Conservation (phyloP, 129 eudicot species). For the Chrysanthemum makinoi region DNA sequence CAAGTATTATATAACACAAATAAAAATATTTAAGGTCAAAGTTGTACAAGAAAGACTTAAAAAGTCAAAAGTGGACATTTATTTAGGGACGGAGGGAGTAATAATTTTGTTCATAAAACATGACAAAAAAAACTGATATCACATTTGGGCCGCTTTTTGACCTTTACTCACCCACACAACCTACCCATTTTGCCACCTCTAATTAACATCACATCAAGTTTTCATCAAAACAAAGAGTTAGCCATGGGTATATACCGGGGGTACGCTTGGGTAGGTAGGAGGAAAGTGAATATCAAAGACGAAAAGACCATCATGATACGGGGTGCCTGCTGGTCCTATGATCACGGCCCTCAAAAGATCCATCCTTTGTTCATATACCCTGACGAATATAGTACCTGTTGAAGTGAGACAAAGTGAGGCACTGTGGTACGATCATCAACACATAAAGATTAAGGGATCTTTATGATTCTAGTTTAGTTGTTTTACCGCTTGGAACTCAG, state of each 20-base stretch:
- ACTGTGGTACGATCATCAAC: background rate
- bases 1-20: no score
- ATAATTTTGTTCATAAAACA: no score
- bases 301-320: slow-evolving; percentile 80
- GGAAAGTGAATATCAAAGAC: slow-evolving; percentile 69
- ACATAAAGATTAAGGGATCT: background rate
- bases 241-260: slow-evolving; percentile 49
- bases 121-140: no score
- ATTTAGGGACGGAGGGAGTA: no score
- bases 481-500: no score
- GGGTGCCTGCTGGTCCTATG: slow-evolving; percentile 78
- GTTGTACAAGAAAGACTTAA: no score
- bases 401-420: slow-evolving; percentile 6
- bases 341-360: slow-evolving; percentile 79
- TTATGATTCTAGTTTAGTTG: background rate
- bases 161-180: background rate
- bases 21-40: no score
- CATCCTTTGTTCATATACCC: slow-evolving; percentile 73
- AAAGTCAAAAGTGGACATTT: no score
- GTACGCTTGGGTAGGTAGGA: slow-evolving; percentile 50
- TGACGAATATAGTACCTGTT: slow-evolving; percentile 59
- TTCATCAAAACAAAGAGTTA: background rate
- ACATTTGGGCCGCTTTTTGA: background rate
- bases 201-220: background rate
- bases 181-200: background rate